Conservation (phyloP, 495 filamentous ascomycete genomes). For the Penicillium canescens region DNA sequence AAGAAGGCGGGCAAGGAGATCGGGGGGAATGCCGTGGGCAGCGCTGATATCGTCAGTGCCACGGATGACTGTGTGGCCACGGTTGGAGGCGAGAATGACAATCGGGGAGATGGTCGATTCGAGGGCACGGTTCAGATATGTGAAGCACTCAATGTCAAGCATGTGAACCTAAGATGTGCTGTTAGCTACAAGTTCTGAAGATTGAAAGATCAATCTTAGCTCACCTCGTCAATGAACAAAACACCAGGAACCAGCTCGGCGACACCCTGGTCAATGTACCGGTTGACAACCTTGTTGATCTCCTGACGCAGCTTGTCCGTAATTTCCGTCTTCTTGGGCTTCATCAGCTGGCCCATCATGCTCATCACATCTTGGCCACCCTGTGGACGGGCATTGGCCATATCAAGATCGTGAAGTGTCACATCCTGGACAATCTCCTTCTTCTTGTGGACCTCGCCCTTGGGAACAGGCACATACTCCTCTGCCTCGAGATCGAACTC, state of each 20-base stretch:
- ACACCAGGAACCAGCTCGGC: constrained; percentile 96
- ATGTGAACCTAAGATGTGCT: constrained; percentile 74
- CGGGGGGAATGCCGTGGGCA: constrained; percentile 89
- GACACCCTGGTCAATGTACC: constrained; percentile 98
- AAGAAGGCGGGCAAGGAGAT: constrained; percentile 87
- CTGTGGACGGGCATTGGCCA: constrained; percentile 91
- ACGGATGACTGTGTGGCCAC: constrained; percentile 85
- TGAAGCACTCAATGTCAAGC: constrained; percentile 99
- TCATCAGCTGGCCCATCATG: constrained; percentile 99
- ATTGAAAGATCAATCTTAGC: constrained; percentile 8
- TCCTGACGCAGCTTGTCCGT: constrained; percentile 93
- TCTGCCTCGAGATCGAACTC: constrained; percentile 98
- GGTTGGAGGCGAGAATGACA: constrained; percentile 95
- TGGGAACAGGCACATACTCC: constrained; percentile 97
- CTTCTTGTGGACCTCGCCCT: constrained; percentile 99
- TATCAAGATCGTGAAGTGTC: constrained; percentile 92
- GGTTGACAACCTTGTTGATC: constrained; percentile 98
- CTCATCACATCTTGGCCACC: constrained; percentile 99
- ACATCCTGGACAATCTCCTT: constrained; percentile 99
- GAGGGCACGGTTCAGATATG: constrained; percentile 94
- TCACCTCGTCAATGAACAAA: constrained; percentile 96
- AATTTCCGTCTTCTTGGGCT: constrained; percentile 98
- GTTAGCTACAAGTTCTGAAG: constrained; percentile 1
- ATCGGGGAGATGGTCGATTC: constrained; percentile 92
- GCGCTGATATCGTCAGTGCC: constrained; percentile 80